Base-by-base conservation (phyloP, 345 rosid genomes). In the Moricandia moricandioides region DNA sequence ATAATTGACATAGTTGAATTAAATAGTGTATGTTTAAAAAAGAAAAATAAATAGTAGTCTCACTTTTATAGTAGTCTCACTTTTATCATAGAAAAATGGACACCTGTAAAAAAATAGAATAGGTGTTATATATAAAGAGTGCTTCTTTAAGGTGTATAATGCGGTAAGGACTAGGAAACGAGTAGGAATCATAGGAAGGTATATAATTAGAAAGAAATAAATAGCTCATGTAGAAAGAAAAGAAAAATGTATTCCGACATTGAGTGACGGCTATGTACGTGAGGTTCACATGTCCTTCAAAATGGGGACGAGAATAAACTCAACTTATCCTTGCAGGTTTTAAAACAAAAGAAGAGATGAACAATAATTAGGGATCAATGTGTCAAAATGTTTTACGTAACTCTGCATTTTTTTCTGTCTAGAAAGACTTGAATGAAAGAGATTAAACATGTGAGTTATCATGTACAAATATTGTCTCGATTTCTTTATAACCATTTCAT, bases 201-300 rank as follows among this genome's bases (percentile, higher is more conserved):
- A 37, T 62, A 69, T 69, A 52, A 76, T 47, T 56, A 56, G 75
- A 35, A 45, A 77, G 7, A 55, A 57, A 10, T 33, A 21, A 45
- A 57, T 8, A 65, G 13, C 34, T 70, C 21, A 8, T 2, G 11
- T 1, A 47, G 16, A 21, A 59, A 11, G 27, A 1, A 65, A 27
- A 77, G 2, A 0, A 47, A 24, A 45, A 8, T 57, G 47, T 27
- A 65, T 67, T 60, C 69, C 81, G 77, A 72, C 77, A 78, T 12
- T 27, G 67, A 72, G 73, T 72, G 73, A 71, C 81, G 77, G 69
- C 77, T 61, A 61, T 49, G 30, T 73, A 66, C 77, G 73, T 65
- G 73, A 66, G 14, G 34, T 45, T 67, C 73, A 72, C 69, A 69
- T 71, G 77, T 63, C 4, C 57, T 29, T 35, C 68, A 0, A 66